Evolutionary conservation across 495 filamentous ascomycete species (phyloP), one percentile per base, ranked within the genome.

Genomic region (Delitschia confertaspora): DNA sequence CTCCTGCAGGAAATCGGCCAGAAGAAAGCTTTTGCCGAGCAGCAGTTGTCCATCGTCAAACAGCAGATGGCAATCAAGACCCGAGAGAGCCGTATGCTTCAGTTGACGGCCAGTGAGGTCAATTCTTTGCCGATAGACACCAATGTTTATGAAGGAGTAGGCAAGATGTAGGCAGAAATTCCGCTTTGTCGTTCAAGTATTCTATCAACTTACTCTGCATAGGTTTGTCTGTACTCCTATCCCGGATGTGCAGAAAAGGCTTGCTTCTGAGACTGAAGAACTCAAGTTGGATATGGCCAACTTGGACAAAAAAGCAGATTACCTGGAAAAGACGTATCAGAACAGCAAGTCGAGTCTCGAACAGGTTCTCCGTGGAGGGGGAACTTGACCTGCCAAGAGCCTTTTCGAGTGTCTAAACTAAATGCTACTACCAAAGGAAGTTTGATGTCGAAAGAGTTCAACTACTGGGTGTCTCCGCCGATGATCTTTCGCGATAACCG

Each of bases 1-100:
- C 72, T 98, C 40, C 74, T 95, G 57, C 82, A 84, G 65, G 91
- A 96, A 63, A 93, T 98, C 55, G 89, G 95, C 64, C 75, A 82
- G 38, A 86, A 87, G 56, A 87, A 88, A 3, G 68, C 85, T 18
- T 75, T 78, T 42, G 83, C 93, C 17, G 87, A 95, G 60, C 89
- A 95, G 61, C 88, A 96, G 56, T 88, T 96, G 58, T 75, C 75
- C 52, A 71, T 94, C 47, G 87, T 89, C 47, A 83, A 84, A 57
- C 75, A 84, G 6, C 88, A 95, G 63, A 79, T 93, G 47, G 76
- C 83, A 2, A 71, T 74, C 45, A 95, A 93, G 67, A 84, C 89
- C 60, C 79, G 88, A 35, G 88, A 95, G 57, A 76, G 83, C 49
- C 83, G 91, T 14, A 79, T 95, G 65, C 73, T 91, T 20, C 84